Evolutionary conservation across 2,329 filamentous ascomycete genomes (phyloP).

Genomic region (Dactylellina sp.): DNA sequence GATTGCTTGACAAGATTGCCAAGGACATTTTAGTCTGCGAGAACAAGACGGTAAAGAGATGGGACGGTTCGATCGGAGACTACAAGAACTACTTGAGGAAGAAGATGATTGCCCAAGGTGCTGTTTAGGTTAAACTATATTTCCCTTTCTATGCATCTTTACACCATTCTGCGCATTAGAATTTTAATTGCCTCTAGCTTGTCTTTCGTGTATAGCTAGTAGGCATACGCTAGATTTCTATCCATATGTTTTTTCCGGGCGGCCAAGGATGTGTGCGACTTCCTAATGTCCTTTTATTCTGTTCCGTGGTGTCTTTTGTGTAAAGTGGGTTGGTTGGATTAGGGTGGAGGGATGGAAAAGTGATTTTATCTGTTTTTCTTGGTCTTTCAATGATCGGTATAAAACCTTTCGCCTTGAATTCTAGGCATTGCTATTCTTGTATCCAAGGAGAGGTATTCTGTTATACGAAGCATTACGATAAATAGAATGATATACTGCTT

Average conservation of each 20-base stretch:
- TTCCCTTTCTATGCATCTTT: neutral
- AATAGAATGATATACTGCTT: neutral
- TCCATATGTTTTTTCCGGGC: neutral
- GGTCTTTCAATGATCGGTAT: neutral
- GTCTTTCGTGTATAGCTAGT: neutral
- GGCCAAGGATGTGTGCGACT: neutral
- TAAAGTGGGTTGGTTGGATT: constrained; percentile 23
- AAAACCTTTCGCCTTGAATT: neutral
- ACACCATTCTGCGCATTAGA: constrained; percentile 1
- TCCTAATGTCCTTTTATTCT: neutral
- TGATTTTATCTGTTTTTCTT: constrained; percentile 4
- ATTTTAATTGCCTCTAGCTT: constrained; percentile 11
- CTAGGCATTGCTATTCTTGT: neutral
- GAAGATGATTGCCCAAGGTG: constrained; percentile 94
- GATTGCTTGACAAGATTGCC: constrained; percentile 98
- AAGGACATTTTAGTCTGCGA: constrained; percentile 99
- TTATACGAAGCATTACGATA: constrained; percentile 1
- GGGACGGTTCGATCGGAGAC: constrained; percentile 88
- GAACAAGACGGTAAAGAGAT: constrained; percentile 90
- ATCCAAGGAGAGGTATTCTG: neutral
- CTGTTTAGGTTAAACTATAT: constrained; percentile 72
- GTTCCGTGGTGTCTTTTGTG: constrained; percentile 1
- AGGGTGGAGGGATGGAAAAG: constrained; percentile 19
- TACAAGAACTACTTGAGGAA: constrained; percentile 99
- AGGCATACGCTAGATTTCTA: neutral